phyloP scores from a whole-genome alignment of 371 early-diverging fungal species.

The Apophysomyces sp. region DNA sequence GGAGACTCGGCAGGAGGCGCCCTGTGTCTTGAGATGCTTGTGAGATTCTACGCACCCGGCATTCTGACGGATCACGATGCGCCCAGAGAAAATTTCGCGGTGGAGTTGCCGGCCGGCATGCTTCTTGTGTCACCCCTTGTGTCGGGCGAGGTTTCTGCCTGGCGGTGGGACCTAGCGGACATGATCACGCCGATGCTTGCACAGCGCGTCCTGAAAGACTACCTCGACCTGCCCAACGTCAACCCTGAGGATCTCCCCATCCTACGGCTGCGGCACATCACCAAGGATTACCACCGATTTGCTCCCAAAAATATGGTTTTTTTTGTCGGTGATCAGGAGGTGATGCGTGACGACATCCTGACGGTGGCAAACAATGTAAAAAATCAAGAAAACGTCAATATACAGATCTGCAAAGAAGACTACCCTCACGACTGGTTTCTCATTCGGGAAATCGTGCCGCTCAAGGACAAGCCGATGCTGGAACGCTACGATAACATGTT shows the following conservation, averaged over 20 bases:
- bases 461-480: slow-evolving; percentile 12
- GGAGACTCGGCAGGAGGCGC: slow-evolving; percentile 36
- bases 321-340: slow-evolving; percentile 15
- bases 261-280: not conserved
- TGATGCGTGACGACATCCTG: slow-evolving; percentile 14
- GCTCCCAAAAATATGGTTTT: slow-evolving; percentile 9
- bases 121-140: slow-evolving; percentile 24
- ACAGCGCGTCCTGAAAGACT: slow-evolving; percentile 16
- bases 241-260: slow-evolving; percentile 5
- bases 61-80: not conserved
- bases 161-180: slow-evolving; percentile 23
- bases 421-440: slow-evolving; percentile 31
- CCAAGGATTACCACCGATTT: slow-evolving; percentile 7
- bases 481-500: slow-evolving; percentile 15
- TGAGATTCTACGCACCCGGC: slow-evolving; percentile 9
- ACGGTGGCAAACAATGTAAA: slow-evolving; percentile 1
- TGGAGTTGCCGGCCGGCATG: slow-evolving; percentile 18
- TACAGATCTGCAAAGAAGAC: slow-evolving; percentile 19
- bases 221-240: slow-evolving; percentile 12
- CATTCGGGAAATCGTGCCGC: slow-evolving; percentile 18
- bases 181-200: slow-evolving; percentile 15
- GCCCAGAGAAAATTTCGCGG: slow-evolving; percentile 8
- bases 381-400: not conserved
- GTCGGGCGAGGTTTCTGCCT: slow-evolving; percentile 2
- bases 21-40: slow-evolving; percentile 13